These are phyloP conservation scores for Myrmaecium sp. DNA, from an alignment of 2,329 filamentous ascomycete genomes.

Conservation along the genomic window DNA sequence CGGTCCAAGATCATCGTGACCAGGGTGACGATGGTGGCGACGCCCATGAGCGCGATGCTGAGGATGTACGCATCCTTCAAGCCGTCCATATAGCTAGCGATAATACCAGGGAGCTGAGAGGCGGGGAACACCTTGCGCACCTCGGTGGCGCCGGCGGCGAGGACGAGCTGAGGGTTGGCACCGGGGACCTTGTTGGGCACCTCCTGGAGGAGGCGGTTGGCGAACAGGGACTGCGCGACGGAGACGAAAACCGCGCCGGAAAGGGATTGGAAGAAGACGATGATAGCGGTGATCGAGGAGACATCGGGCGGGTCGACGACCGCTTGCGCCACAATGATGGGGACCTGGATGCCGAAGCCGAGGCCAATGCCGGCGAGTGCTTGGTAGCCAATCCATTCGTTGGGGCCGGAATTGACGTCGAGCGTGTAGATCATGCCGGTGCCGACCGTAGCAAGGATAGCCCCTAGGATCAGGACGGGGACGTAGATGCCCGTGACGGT, in stretches of 20 bases:
- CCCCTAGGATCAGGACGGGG: constrained; percentile 15
- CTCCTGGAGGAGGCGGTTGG: constrained; percentile 19
- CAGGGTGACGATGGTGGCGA: constrained; percentile 1
- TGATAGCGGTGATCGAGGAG: constrained; percentile 21
- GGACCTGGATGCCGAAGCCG: constrained; percentile 25
- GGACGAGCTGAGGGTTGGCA: constrained; percentile 17
- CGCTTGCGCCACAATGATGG: constrained; percentile 24
- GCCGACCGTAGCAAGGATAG: constrained; percentile 15
- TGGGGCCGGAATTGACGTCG: constrained; percentile 16
- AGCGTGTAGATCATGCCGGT: constrained; percentile 27
- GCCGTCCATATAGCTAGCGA: constrained; percentile 12
- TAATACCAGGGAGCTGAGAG: constrained; percentile 8
- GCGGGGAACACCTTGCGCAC: constrained; percentile 19
- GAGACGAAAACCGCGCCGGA: constrained; percentile 26
- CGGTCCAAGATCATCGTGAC: constrained; percentile 2
- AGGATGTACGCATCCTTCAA: constrained; percentile 7
- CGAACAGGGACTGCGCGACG: constrained; percentile 25
- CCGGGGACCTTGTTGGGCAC: constrained; percentile 18
- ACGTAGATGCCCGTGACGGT: constrained; percentile 18
- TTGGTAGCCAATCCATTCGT: constrained; percentile 32
- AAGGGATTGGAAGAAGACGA: constrained; percentile 26
- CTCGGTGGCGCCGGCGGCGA: constrained; percentile 28
- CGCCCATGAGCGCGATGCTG: constrained; percentile 4
- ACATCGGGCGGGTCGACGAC: constrained; percentile 20
- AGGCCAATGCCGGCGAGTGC: constrained; percentile 26